Conservation (phyloP, 306 rosid genomes). For the Fragaria iinumae region DNA sequence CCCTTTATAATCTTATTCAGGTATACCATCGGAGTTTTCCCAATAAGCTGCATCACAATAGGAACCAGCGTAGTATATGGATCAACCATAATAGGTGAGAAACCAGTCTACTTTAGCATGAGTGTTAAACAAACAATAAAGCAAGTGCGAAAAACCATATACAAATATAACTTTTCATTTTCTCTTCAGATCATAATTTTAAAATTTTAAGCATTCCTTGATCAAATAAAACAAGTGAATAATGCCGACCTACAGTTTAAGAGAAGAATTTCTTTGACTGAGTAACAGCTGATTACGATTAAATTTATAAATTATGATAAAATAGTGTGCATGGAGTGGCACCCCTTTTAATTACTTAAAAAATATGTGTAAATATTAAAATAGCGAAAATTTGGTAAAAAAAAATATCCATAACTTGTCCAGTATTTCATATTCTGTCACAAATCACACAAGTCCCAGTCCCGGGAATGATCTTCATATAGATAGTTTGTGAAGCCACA, state of each 20-base stretch:
- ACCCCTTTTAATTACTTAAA: not conserved
- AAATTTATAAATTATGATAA: not conserved
- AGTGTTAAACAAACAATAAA: not conserved
- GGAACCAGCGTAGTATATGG: slow-evolving; percentile 13
- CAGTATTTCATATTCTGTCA: not conserved
- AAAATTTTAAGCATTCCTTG: not conserved
- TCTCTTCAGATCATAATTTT: not conserved
- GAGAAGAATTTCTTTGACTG: not conserved
- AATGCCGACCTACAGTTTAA: not conserved
- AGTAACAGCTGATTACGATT: not conserved
- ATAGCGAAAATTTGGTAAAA: not conserved
- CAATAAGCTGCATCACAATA: slow-evolving; percentile 69
- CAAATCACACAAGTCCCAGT: not conserved
- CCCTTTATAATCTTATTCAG: slow-evolving; percentile 75
- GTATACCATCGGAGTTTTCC: slow-evolving; percentile 98
- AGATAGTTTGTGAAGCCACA: not conserved
- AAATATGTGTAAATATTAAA: not conserved
- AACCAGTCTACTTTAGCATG: not conserved
- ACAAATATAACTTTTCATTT: not conserved
- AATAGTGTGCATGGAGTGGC: not conserved
- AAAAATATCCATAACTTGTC: not conserved
- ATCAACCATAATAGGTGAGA: slow-evolving; percentile 6
- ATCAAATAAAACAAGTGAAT: not conserved
- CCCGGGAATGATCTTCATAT: not conserved
- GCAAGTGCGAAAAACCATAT: not conserved